phyloP scores from a whole-genome alignment of 2,329 filamentous ascomycete species.

The Fusarium miscanthi region DNA sequence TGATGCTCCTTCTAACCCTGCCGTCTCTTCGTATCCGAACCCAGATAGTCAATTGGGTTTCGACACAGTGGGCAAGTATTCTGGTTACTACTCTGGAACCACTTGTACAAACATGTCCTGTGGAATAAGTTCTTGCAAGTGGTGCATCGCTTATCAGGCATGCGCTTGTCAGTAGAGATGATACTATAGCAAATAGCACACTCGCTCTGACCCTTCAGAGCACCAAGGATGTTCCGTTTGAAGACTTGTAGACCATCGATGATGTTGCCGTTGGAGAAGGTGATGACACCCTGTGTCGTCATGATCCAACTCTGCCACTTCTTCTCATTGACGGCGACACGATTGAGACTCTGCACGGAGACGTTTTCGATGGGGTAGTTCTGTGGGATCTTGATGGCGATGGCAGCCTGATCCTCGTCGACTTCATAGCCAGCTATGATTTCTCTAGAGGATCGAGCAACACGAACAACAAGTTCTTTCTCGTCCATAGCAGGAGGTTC shows the following conservation, averaged over 20 bases:
- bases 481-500: slow-evolving; percentile 62
- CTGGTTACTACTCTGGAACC: slow-evolving; percentile 94
- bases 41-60: slow-evolving; percentile 79
- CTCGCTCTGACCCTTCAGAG: slow-evolving; percentile 91
- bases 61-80: slow-evolving; percentile 93
- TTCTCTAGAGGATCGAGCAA: slow-evolving; percentile 77
- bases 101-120: slow-evolving; percentile 88
- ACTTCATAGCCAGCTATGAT: slow-evolving; percentile 87
- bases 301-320: slow-evolving; percentile 95
- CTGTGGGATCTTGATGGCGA: slow-evolving; percentile 82
- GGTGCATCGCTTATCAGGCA: slow-evolving; percentile 89
- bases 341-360: slow-evolving; percentile 78
- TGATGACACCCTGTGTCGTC: slow-evolving; percentile 90
- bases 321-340: slow-evolving; percentile 87
- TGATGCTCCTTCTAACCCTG: slow-evolving; percentile 32
- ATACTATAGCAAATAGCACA: slow-evolving; percentile 98
- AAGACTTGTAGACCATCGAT: slow-evolving; percentile 89
- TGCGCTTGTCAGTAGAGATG: slow-evolving; percentile 86
- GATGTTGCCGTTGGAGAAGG: slow-evolving; percentile 88
- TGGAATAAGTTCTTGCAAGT: slow-evolving; percentile 98
- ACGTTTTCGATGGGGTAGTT: slow-evolving; percentile 87
- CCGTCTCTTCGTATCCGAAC: slow-evolving; percentile 55
- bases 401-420: slow-evolving; percentile 86
- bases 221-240: slow-evolving; percentile 85
- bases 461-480: slow-evolving; percentile 72